Evolutionary conservation across 2,329 filamentous ascomycete species (phyloP).

Genomic region (Endothia cerciana): DNA sequence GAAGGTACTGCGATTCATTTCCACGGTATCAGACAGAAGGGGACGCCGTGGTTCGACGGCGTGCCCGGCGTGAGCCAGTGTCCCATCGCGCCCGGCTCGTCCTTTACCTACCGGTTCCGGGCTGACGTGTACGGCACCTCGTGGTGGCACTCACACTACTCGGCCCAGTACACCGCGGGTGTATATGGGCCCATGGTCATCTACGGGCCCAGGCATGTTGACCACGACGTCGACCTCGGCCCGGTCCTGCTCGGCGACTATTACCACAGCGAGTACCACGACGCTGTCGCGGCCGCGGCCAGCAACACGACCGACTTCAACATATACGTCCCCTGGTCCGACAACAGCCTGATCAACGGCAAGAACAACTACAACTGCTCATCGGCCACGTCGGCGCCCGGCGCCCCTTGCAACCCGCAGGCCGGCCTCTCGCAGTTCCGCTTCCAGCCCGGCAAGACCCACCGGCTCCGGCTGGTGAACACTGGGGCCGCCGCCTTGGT

Average conservation of each 20-base stretch:
- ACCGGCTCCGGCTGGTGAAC: conserved; percentile 14
- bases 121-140: conserved; percentile 56
- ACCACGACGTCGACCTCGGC: conserved; percentile 10
- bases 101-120: conserved; percentile 60
- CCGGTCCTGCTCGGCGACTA: conserved; percentile 7
- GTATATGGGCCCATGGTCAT: conserved; percentile 12
- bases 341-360: conserved; percentile 20
- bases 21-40: conserved; percentile 43
- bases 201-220: conserved; percentile 4
- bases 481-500: conserved; percentile 1
- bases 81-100: conserved; percentile 52
- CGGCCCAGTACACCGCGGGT: conserved; percentile 2
- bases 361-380: conserved; percentile 12
- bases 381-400: not conserved
- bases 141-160: conserved; percentile 38
- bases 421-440: not conserved
- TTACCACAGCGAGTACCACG: conserved; percentile 5
- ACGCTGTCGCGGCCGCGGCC: not conserved
- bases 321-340: conserved; percentile 1
- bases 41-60: conserved; percentile 31
- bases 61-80: conserved; percentile 42
- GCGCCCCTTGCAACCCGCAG: not conserved
- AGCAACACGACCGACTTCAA: conserved; percentile 7
- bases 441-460: conserved; percentile 9
- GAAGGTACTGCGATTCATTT: conserved; percentile 46